Evolutionary conservation across 495 filamentous ascomycete genomes (phyloP).

Genomic region (Extremus antarcticus): DNA sequence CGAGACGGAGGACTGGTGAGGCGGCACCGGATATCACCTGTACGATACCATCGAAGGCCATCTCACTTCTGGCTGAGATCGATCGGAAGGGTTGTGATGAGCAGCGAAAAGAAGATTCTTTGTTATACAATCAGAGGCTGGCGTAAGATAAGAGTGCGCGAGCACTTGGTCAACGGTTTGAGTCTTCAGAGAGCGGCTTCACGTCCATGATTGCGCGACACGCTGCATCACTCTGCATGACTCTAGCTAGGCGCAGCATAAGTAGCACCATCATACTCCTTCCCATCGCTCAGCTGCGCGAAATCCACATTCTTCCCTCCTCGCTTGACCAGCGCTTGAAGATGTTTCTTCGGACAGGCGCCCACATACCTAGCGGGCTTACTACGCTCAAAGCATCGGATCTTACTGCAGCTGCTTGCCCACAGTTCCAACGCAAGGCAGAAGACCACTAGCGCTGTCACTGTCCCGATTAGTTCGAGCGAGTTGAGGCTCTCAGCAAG

Average conservation of each 20-base stretch:
- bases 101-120: too few species aligned
- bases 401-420: conserved; percentile 36
- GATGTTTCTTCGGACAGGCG: conserved; percentile 28
- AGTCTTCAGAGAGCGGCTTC: too few species aligned
- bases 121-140: too few species aligned
- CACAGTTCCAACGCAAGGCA: conserved; percentile 41
- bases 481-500: conserved; percentile 34
- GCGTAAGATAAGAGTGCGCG: too few species aligned
- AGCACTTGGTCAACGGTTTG: too few species aligned
- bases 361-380: conserved; percentile 29
- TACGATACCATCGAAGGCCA: too few species aligned
- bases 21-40: too few species aligned
- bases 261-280: conserved; percentile 3
- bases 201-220: too few species aligned
- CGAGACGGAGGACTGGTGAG: too few species aligned
- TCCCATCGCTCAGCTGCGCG: conserved; percentile 29
- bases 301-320: conserved; percentile 28
- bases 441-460: conserved; percentile 37
- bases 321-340: conserved; percentile 29
- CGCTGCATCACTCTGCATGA: too few species aligned
- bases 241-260: not conserved
- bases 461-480: conserved; percentile 39
- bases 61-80: too few species aligned
- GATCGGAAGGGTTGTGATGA: too few species aligned
- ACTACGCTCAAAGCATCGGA: conserved; percentile 21